Base-by-base conservation (phyloP, 2,329 filamentous ascomycete species). In the Zelopaecilomyces penicillatus region DNA sequence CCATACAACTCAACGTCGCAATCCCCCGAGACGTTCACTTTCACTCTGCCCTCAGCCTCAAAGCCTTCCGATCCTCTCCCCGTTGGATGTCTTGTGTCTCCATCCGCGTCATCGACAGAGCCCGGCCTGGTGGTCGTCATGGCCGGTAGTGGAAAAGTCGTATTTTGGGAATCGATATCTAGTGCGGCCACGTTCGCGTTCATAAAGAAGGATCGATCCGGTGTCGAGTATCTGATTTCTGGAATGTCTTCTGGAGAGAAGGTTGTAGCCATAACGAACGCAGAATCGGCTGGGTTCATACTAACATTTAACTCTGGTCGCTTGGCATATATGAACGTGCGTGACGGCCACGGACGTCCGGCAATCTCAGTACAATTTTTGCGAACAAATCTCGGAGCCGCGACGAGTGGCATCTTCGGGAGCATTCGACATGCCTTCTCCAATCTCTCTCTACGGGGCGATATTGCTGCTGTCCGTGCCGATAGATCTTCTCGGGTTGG, bases 91-190 rank as follows among this genome's bases (percentile, higher is more conserved):
- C 76, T 98, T 42, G 83, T 96, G 5, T 83, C 86, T 0, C 83
- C 85, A 41, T 85, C 87, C 5, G 82, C 85, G 8, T 82, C 83
- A 4, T 80, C 79, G n/a, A 79, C 80, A 40, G 86, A 95, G 54
- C 85, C 90, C 31, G 93, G 93, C 3, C 74, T 98, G 33, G 80
- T 98, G 29, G 78, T 96, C 33, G 75, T 97, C 33, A 87, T 91
- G 68, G 86, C 91, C 9, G 79, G 78, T 12, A 89, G 76, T 40
- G 93, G 93, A 42, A 90, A 83, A 63, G 80, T 97, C 42, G 83
- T 87, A 37, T 97, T 93, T 64, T 97, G 93, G 89, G 93, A 97
- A 62, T 94, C 88, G 34, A 86, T 97, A 51, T 89, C 91, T 45
- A 89, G 82, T 62, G 89, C 88, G 7, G 86, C 89, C 34, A 88